phyloP scores from a whole-genome alignment of 129 eudicot species.

The Glebionis coronaria region DNA sequence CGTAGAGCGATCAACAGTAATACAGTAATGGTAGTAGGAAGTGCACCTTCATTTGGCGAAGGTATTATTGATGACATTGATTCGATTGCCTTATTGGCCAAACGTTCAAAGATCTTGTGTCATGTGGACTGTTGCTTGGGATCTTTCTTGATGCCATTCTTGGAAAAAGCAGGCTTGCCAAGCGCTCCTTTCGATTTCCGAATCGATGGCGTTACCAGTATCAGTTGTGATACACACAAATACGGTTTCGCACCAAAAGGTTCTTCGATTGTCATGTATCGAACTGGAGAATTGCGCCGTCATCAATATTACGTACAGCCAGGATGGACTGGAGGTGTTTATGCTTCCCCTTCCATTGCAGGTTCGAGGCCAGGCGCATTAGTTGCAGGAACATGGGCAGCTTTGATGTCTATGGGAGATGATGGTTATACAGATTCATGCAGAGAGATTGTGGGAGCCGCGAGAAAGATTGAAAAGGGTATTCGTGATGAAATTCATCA shows the following conservation, averaged over 20 bases:
- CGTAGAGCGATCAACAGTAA: constrained; percentile 65
- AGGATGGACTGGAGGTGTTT: constrained; percentile 96
- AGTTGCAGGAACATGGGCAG: constrained; percentile 98
- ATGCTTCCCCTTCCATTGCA: constrained; percentile 92
- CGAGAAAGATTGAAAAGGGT: constrained; percentile 77
- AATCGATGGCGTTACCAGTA: constrained; percentile 90
- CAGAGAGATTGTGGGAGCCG: constrained; percentile 82
- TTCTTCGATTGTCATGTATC: constrained; percentile 76
- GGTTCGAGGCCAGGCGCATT: constrained; percentile 91
- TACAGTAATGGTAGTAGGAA: constrained; percentile 93
- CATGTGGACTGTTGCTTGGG: constrained; percentile 99
- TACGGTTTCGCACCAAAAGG: constrained; percentile 98
- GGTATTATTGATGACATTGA: constrained; percentile 94
- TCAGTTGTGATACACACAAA: constrained; percentile 86
- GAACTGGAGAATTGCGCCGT: constrained; percentile 84
- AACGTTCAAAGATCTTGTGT: constrained; percentile 52
- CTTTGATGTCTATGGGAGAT: constrained; percentile 81
- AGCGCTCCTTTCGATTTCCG: constrained; percentile 87
- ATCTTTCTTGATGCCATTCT: constrained; percentile 89
- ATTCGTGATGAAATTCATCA: constrained; percentile 56
- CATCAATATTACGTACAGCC: too few relatives aligned
- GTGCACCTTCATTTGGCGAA: constrained; percentile 96
- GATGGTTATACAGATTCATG: constrained; percentile 86
- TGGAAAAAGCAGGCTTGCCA: constrained; percentile 84
- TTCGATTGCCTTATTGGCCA: too few relatives aligned